Percentiles rank a stretch among this genome's conserved stretches.
These are phyloP conservation scores for Geotrichum siamense DNA, from an alignment of 1,139 yeast species.

Conservation along the genomic window DNA sequence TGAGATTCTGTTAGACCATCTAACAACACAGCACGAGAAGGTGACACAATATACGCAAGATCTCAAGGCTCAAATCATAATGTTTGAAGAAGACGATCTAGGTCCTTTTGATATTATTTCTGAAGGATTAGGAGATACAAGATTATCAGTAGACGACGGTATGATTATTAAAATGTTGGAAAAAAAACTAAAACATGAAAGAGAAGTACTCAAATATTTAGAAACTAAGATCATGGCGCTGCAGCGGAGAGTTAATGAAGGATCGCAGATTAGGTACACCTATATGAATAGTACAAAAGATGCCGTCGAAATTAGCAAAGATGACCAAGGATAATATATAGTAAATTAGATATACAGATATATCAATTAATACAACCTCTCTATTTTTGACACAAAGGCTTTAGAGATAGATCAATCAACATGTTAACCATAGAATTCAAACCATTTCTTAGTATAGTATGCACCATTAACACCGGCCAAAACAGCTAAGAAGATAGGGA, in stretches of 20 bases:
- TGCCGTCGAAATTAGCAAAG: not conserved
- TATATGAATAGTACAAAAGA: not conserved
- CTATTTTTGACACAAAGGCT: not conserved
- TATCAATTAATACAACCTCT: not conserved
- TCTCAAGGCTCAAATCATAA: constrained; percentile 11
- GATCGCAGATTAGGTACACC: not conserved
- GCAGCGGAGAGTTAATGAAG: not conserved
- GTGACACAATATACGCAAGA: constrained; percentile 8
- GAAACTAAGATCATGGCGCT: not conserved
- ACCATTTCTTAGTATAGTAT: constrained; percentile 67
- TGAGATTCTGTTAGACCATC: not conserved
- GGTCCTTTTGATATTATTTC: not conserved
- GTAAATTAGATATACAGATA: not conserved
- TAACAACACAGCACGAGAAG: constrained; percentile 11
- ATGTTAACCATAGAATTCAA: constrained; percentile 50
- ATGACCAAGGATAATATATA: not conserved
- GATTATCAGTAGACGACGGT: not conserved
- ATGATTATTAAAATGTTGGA: constrained; percentile 7
- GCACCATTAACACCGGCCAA: constrained; percentile 60
- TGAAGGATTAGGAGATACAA: not conserved
- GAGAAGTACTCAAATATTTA: not conserved
- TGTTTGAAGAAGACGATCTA: constrained; percentile 11
- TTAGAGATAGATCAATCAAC: not conserved
- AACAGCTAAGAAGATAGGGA: constrained; percentile 59
- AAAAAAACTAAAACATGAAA: constrained; percentile 6